These are phyloP conservation scores for Circinella minor DNA, from an alignment of 371 early-diverging fungal species.

Conservation along the genomic window DNA sequence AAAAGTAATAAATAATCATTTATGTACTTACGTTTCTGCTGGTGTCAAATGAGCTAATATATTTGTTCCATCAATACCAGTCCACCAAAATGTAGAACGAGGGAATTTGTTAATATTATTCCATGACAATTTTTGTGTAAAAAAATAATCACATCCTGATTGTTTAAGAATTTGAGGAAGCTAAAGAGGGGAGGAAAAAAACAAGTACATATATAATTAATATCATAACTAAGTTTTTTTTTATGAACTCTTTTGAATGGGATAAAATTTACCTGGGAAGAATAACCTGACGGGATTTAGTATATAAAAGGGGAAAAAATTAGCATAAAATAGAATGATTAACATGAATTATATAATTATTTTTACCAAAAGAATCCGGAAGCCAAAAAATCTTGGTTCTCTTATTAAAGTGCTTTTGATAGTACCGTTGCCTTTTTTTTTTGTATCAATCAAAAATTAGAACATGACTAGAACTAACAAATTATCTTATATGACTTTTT, in stretches of 20 bases:
- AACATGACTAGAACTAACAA: not conserved
- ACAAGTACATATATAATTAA: not conserved
- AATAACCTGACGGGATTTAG: slow-evolving; percentile 47
- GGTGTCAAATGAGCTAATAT: slow-evolving; percentile 86
- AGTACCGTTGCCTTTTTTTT: slow-evolving; percentile 74
- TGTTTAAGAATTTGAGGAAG: slow-evolving; percentile 91
- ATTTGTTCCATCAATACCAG: slow-evolving; percentile 74
- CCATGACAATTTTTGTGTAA: slow-evolving; percentile 98
- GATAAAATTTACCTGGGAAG: slow-evolving; percentile 35
- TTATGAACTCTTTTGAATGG: not conserved
- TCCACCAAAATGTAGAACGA: slow-evolving; percentile 90
- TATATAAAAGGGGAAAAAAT: not conserved
- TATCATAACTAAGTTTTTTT: not conserved
- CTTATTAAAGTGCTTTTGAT: slow-evolving; percentile 84
- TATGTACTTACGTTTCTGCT: slow-evolving; percentile 66
- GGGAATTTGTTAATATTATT: slow-evolving; percentile 99
- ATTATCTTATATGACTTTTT: too few relatives aligned
- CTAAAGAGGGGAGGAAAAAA: slow-evolving; percentile 9
- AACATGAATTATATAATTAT: not conserved
- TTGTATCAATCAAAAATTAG: not conserved
- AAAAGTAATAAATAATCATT: too few relatives aligned
- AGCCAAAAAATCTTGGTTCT: slow-evolving; percentile 91
- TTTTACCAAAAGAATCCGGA: slow-evolving; percentile 89
- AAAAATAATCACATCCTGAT: slow-evolving; percentile 90
- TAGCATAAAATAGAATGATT: not conserved